Conservation (phyloP, 1,284 basidiomycete genomes). For the Schizophyllum commune region DNA sequence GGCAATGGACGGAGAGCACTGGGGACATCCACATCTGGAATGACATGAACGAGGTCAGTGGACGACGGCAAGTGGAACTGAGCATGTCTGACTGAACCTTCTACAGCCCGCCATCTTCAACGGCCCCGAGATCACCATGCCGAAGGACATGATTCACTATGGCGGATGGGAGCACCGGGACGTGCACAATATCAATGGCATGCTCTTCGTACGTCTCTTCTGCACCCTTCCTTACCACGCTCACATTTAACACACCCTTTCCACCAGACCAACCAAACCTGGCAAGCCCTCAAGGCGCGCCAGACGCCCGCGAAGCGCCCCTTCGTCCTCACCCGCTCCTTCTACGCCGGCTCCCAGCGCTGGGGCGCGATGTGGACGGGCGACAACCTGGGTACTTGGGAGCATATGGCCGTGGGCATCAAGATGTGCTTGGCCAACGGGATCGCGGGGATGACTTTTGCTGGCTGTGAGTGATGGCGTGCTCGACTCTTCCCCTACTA, state of each 20-base stretch:
- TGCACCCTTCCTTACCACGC: constrained; percentile 1
- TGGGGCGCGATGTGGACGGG: constrained; percentile 99
- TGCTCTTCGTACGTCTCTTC: constrained; percentile 60
- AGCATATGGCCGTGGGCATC: constrained; percentile 90
- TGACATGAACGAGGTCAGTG: constrained; percentile 94
- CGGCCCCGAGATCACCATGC: constrained; percentile 97
- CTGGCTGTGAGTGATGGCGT: constrained; percentile 60
- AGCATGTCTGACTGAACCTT: constrained; percentile 1
- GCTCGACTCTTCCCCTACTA: constrained; percentile 1
- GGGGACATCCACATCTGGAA: constrained; percentile 91
- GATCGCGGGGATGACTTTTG: constrained; percentile 91
- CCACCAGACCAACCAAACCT: constrained; percentile 74
- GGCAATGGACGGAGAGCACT: constrained; percentile 72
- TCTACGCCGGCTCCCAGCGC: constrained; percentile 93
- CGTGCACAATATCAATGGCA: constrained; percentile 90
- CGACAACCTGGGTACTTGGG: constrained; percentile 97
- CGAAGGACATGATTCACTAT: constrained; percentile 86
- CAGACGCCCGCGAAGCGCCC: constrained; percentile 74
- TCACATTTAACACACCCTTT: constrained; percentile 4
- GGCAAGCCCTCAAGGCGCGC: constrained; percentile 74
- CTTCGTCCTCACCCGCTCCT: constrained; percentile 92
- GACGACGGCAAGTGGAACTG: background rate
- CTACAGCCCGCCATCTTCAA: constrained; percentile 91
- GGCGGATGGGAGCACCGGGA: constrained; percentile 98
- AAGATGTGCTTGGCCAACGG: constrained; percentile 92